These are phyloP conservation scores for Globisporangium mamillatum DNA, from an alignment of 352 stramenopile species.

Conservation along the genomic window DNA sequence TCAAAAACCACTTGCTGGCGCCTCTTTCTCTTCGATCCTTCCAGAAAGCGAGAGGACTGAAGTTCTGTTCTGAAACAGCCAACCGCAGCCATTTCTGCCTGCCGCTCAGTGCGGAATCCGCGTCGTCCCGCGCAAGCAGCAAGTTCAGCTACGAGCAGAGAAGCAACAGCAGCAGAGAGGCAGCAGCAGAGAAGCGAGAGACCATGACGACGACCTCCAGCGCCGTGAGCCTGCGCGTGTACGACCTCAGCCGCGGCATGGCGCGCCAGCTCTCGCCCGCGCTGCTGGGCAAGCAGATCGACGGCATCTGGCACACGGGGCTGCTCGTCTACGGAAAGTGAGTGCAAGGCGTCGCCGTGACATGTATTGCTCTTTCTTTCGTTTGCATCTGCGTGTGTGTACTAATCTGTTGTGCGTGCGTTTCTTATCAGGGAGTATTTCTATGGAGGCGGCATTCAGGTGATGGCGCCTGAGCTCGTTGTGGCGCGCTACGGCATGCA, in stretches of 20 bases:
- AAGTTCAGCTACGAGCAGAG: neutral
- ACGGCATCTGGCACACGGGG: constrained; percentile 92
- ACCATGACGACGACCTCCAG: constrained; percentile 4
- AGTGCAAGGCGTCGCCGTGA: neutral
- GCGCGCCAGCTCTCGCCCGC: constrained; percentile 82
- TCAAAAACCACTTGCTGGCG: no score
- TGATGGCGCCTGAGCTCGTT: constrained; percentile 58
- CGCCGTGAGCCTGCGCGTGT: constrained; percentile 89
- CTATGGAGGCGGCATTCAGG: constrained; percentile 92
- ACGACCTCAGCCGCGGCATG: constrained; percentile 95
- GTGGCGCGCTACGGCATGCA: constrained; percentile 83
- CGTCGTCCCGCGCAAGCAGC: neutral
- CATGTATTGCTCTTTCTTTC: neutral
- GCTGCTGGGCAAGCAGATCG: constrained; percentile 91
- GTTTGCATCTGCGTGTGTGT: constrained; percentile 36
- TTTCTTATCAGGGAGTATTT: constrained; percentile 86
- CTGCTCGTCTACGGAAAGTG: constrained; percentile 65
- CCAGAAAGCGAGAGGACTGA: neutral
- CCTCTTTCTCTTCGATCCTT: neutral
- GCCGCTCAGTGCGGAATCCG: neutral
- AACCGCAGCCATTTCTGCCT: no score
- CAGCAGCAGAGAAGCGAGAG: neutral
- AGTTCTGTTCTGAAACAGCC: neutral
- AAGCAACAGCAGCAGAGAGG: neutral
- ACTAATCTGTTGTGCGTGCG: constrained; percentile 2